These are phyloP conservation scores for Trichoderma gamsii DNA, from an alignment of 495 filamentous ascomycete species.

Conservation along the genomic window DNA sequence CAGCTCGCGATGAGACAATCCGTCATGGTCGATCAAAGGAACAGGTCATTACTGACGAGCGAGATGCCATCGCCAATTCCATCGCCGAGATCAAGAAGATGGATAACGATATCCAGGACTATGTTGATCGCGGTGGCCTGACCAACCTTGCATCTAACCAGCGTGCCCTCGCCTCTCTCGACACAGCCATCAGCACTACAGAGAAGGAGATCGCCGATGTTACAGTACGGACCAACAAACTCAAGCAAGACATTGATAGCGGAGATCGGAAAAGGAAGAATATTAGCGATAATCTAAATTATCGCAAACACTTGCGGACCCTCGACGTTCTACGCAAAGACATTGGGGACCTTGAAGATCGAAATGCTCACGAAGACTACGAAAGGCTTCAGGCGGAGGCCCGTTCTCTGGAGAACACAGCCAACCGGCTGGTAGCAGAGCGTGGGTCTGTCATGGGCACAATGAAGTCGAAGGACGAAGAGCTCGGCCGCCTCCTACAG, in stretches of 20 bases:
- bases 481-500: slow-evolving; percentile 57
- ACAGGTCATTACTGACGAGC: slow-evolving; percentile 64
- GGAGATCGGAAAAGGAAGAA: slow-evolving; percentile 71
- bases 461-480: slow-evolving; percentile 75
- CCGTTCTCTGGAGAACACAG: slow-evolving; percentile 50
- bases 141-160: slow-evolving; percentile 62
- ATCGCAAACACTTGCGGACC: slow-evolving; percentile 63
- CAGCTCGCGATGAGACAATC: slow-evolving; percentile 66
- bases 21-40: slow-evolving; percentile 66
- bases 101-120: slow-evolving; percentile 72
- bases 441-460: slow-evolving; percentile 55
- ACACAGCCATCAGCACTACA: slow-evolving; percentile 56
- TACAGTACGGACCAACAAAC: slow-evolving; percentile 63
- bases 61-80: slow-evolving; percentile 62
- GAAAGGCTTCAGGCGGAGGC: slow-evolving; percentile 67
- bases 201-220: slow-evolving; percentile 63
- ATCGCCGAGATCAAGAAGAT: slow-evolving; percentile 69
- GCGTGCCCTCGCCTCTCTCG: slow-evolving; percentile 59
- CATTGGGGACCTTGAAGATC: slow-evolving; percentile 68
- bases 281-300: slow-evolving; percentile 81
- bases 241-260: slow-evolving; percentile 70
- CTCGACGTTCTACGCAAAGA: slow-evolving; percentile 60
- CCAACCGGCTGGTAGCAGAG: slow-evolving; percentile 50
- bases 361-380: slow-evolving; percentile 78
- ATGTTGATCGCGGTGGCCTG: slow-evolving; percentile 69